Evolutionary conservation across 129 eudicot genomes (phyloP), one percentile per base, ranked within the genome.

Genomic region (Ambrosia artemisiifolia): DNA sequence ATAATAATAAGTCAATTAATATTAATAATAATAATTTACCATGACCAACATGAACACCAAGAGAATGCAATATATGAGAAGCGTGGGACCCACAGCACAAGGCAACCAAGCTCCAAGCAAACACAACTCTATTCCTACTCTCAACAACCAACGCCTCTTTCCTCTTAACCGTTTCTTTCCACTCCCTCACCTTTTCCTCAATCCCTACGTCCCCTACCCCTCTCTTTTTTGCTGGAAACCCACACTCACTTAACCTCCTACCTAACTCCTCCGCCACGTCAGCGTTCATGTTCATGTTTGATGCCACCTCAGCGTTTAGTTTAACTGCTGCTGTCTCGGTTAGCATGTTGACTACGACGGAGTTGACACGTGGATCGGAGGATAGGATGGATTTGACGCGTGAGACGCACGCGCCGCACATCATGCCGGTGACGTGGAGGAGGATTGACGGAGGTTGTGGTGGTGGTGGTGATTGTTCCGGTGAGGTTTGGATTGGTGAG

Each of bases 31-130:
- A n/a, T n/a, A n/a, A n/a, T n/a, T n/a, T n/a, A n/a, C 97, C 97
- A 79, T 92, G 97, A 64, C 77, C 91, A 16, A 88, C 36, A 80
- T 92, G 97, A 81, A 92, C 73, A 60, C 92, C 94, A 0, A 88
- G 42, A 28, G 97, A 86, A 70, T 92, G 97, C 81, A 88, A 35
- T n/a, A 88, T 73, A 83, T 92, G 97, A 70, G 94, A 77, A 69
- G 96, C 91, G 66, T 92, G 97, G 1, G 96, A 74, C 35, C 97
- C 94, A 75, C 96, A 88, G 73, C 97, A 92, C 13, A 92, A 70
- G 9, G 97, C 97, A 63, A 92, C 97, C 70, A 92, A 71, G 46
- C 96, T 86, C 97, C 97, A 92, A 49, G 97, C 96, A 59, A 92
- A 86, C 11, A 80, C 89, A 65, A 92, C 97, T 7, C 97, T 65